phyloP scores from a whole-genome alignment of 1,284 basidiomycete genomes.

The Ganoderma lingzhi region DNA sequence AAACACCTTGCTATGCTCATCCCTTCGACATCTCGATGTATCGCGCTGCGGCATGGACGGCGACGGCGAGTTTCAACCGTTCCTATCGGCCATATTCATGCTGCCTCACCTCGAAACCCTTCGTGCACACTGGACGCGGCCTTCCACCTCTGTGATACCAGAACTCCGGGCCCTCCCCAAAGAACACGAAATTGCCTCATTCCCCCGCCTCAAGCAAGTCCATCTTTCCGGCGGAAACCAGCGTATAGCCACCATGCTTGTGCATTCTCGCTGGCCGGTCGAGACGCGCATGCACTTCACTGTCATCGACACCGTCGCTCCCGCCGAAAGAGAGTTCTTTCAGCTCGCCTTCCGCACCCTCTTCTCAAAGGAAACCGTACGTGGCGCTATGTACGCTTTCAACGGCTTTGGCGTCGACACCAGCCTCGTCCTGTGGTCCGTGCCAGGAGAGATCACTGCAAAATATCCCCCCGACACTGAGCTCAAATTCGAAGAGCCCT shows the following conservation, averaged over 20 bases:
- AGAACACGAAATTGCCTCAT: background rate
- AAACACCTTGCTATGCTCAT: conserved; percentile 5
- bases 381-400: background rate
- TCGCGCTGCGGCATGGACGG: conserved; percentile 4
- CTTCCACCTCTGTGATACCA: background rate
- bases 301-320: background rate
- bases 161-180: background rate
- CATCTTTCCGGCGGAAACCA: background rate
- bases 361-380: conserved; percentile 2
- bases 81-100: background rate
- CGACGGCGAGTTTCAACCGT: background rate
- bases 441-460: background rate
- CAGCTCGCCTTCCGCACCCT: conserved; percentile 6
- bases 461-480: background rate
- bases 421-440: conserved; percentile 9
- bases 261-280: background rate
- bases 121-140: background rate
- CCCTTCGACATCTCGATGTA: conserved; percentile 13
- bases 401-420: background rate
- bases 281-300: conserved; percentile 1
- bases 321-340: background rate
- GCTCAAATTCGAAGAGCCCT: background rate
- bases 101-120: conserved; percentile 9
- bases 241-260: conserved; percentile 1
- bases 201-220: conserved; percentile 5